Evolutionary conservation across 495 filamentous ascomycete genomes (phyloP), one percentile per base, ranked within the genome.

Genomic region (Aspergillus hancockii): DNA sequence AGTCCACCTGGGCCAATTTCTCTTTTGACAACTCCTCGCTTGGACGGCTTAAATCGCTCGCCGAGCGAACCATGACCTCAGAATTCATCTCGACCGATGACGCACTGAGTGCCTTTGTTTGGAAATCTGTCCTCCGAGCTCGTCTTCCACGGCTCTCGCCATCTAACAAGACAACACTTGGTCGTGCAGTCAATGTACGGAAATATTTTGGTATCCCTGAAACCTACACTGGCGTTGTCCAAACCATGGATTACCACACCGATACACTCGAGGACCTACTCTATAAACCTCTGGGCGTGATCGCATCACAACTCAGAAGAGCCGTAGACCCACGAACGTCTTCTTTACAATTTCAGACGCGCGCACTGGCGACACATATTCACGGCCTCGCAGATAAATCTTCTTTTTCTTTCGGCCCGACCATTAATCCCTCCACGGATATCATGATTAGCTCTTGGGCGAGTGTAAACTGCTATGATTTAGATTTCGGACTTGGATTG

Each of bases 381-480:
- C 18, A 65, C 25, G 60, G 62, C 13, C 55, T 64, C 1, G 36
- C 60, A n/a, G 72, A 81, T 46, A 78, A 73, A 45, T 65, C 46
- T 8, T 55, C 49, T 6, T 36, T 74, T 12, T 66, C 56, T 7
- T 52, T 75, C 51, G 67, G 70, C 4, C 59, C 68, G 2, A 70
- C 67, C 9, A 56, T 60, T 8, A 47, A 78, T 38, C 67, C 73
- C 28, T 65, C 70, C 0, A 56, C 52, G 21, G 82, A 83, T 55
- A 58, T 84, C 9, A 75, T 79, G 72, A 47, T 85, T 5, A 82
- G 78, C 62, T 85, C 81, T 9, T 87, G 81, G 84, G 69, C 78
- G 0, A 78, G 79, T 41, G 51, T 79, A 19, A 62, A 74, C 18
- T 76, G 63, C 60, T 81, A 80, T 59, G 62, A 68, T 0, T 64